A percentile compares a stretch with the other conserved stretches of the same genome.
These are phyloP conservation scores for Penicillium decumbens DNA, from an alignment of 2,329 filamentous ascomycete species.

Conservation along the genomic window DNA sequence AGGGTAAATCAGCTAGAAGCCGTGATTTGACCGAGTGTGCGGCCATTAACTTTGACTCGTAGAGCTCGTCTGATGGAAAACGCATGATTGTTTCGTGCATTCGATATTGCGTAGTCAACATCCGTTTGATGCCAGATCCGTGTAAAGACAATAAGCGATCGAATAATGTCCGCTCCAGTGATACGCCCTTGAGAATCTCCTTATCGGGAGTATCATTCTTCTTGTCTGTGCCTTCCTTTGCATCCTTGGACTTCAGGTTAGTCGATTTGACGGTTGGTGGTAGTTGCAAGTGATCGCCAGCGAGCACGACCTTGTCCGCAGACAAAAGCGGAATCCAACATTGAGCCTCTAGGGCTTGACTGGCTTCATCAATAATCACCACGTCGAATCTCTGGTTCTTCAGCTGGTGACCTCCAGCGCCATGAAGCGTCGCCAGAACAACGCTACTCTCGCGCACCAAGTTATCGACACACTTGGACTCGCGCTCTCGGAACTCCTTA, in stretches of 20 bases:
- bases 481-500: slow-evolving; percentile 81
- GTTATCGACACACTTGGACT: slow-evolving; percentile 72
- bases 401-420: slow-evolving; percentile 79
- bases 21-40: slow-evolving; percentile 72
- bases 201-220: slow-evolving; percentile 33
- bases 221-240: slow-evolving; percentile 34
- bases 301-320: slow-evolving; percentile 78
- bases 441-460: slow-evolving; percentile 76
- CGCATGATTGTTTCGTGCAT: slow-evolving; percentile 97
- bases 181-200: slow-evolving; percentile 49
- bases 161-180: slow-evolving; percentile 85
- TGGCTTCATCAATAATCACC: slow-evolving; percentile 92
- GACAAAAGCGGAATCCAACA: slow-evolving; percentile 88
- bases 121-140: slow-evolving; percentile 77
- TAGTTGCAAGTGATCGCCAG: slow-evolving; percentile 89
- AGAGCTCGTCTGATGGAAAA: slow-evolving; percentile 85
- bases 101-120: slow-evolving; percentile 95
- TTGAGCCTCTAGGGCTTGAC: slow-evolving; percentile 90
- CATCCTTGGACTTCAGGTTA: slow-evolving; percentile 40
- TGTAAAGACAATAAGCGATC: slow-evolving; percentile 80
- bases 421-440: slow-evolving; percentile 87
- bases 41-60: slow-evolving; percentile 74
- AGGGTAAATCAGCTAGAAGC: slow-evolving; percentile 71
- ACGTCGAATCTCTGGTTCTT: slow-evolving; percentile 80
- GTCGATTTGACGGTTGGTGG: slow-evolving; percentile 89